Percentiles rank a stretch among this genome's conserved stretches.
These are phyloP conservation scores for Aspergillus mulundensis DNA, from an alignment of 495 filamentous ascomycete genomes.

Conservation along the genomic window DNA sequence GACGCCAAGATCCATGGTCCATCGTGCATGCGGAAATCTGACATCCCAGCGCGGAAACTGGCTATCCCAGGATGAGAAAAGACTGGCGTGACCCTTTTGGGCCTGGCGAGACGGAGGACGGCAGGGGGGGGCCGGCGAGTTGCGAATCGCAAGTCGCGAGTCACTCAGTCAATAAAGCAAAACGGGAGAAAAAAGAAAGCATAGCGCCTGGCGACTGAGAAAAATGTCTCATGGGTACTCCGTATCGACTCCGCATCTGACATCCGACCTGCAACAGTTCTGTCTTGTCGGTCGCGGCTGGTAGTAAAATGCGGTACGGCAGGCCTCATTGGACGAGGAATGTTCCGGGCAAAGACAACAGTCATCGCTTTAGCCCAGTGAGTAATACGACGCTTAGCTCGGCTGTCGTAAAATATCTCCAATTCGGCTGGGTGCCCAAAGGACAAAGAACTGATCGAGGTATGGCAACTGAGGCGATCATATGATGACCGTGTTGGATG, in stretches of 20 bases:
- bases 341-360: not conserved
- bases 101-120: not conserved
- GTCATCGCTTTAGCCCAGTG: not conserved
- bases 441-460: not conserved
- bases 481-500: not conserved
- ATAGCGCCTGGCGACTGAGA: not conserved
- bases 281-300: not conserved
- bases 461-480: not conserved
- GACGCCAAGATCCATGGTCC: not conserved
- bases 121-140: not conserved
- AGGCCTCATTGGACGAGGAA: slow-evolving; percentile 3
- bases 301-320: not conserved
- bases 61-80: not conserved
- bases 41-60: not conserved
- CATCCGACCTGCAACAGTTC: not conserved
- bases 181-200: not conserved
- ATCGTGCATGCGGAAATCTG: not conserved
- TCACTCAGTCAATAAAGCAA: not conserved
- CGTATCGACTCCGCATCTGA: not conserved
- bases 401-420: not conserved
- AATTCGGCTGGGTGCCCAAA: not conserved
- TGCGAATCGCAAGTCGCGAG: too few relatives aligned
- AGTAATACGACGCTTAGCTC: slow-evolving; percentile 10
- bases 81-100: not conserved
- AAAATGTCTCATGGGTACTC: slow-evolving; percentile 4